A percentile compares a stretch with the other conserved stretches of the same genome.
Conservation (phyloP, 495 filamentous ascomycete species). For the Talaromyces stipitatus region DNA sequence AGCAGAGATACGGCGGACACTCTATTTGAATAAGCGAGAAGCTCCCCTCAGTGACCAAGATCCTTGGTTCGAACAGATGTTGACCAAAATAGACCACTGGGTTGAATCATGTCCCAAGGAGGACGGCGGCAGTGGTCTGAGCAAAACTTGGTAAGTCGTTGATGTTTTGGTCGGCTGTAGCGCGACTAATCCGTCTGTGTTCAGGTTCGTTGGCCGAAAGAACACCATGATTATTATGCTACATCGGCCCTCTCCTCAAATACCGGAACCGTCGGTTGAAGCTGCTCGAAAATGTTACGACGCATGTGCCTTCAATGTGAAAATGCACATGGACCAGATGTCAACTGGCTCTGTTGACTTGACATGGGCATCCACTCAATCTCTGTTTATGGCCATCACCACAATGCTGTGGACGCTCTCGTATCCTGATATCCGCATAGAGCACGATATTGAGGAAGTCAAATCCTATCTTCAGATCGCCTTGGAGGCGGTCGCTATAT, state of each 20-base stretch:
- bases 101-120: constrained; percentile 49
- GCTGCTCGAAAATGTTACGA: constrained; percentile 76
- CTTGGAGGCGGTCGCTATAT: constrained; percentile 63
- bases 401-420: constrained; percentile 84
- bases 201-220: constrained; percentile 67
- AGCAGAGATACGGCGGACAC: constrained; percentile 71
- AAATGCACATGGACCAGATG: constrained; percentile 69
- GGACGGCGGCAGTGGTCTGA: constrained; percentile 57
- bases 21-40: constrained; percentile 73
- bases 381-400: constrained; percentile 80
- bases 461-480: constrained; percentile 61
- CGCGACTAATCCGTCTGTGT: neutral
- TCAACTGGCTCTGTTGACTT: constrained; percentile 66
- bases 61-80: constrained; percentile 80
- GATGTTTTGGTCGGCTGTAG: neutral
- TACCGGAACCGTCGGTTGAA: constrained; percentile 68
- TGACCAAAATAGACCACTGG: constrained; percentile 71
- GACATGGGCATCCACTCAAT: constrained; percentile 85
- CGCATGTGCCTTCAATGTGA: constrained; percentile 70
- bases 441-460: constrained; percentile 62
- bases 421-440: constrained; percentile 68
- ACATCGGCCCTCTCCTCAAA: constrained; percentile 80
- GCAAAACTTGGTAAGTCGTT: constrained; percentile 50
- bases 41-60: constrained; percentile 67
- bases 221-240: constrained; percentile 82